Evolutionary conservation across 2,329 filamentous ascomycete genomes (phyloP).

Genomic region (Thermoascus crustaceus): DNA sequence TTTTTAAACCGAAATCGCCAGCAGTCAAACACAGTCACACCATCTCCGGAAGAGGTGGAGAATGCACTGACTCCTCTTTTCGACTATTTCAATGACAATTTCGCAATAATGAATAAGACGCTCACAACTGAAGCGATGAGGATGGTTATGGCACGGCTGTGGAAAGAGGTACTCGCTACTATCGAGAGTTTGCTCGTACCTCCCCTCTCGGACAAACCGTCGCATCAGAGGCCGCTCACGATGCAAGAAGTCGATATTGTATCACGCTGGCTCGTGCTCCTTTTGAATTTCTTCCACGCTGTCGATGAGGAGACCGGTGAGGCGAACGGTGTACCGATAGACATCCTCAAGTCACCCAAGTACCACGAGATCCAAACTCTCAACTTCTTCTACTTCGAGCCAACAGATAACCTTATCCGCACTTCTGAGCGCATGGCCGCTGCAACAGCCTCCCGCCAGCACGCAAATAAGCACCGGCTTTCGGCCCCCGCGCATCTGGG

Average conservation of each 20-base stretch:
- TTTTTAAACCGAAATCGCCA: conserved; percentile 50
- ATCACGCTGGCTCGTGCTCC: conserved; percentile 83
- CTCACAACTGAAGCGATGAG: conserved; percentile 94
- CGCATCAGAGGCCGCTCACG: conserved; percentile 70
- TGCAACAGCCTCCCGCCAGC: conserved; percentile 70
- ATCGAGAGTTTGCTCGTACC: conserved; percentile 86
- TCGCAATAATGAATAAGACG: conserved; percentile 97
- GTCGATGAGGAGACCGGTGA: conserved; percentile 75
- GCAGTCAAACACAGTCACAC: conserved; percentile 43
- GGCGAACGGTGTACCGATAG: conserved; percentile 77
- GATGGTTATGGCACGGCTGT: conserved; percentile 93
- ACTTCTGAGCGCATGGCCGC: conserved; percentile 96
- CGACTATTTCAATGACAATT: conserved; percentile 95
- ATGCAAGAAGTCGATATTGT: conserved; percentile 90
- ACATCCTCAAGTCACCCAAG: conserved; percentile 92
- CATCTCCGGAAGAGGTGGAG: conserved; percentile 66
- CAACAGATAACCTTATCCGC: conserved; percentile 80
- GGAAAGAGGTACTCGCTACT: conserved; percentile 93
- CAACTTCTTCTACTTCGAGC: conserved; percentile 98
- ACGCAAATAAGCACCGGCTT: conserved; percentile 57
- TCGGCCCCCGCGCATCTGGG: conserved; percentile 57
- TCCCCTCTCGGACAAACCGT: conserved; percentile 89
- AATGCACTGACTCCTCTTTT: conserved; percentile 78
- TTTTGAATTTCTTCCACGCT: conserved; percentile 93
- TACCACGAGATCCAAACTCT: conserved; percentile 94